These are phyloP conservation scores for Ambrosia artemisiifolia DNA, from an alignment of 129 eudicot species.

Conservation along the genomic window DNA sequence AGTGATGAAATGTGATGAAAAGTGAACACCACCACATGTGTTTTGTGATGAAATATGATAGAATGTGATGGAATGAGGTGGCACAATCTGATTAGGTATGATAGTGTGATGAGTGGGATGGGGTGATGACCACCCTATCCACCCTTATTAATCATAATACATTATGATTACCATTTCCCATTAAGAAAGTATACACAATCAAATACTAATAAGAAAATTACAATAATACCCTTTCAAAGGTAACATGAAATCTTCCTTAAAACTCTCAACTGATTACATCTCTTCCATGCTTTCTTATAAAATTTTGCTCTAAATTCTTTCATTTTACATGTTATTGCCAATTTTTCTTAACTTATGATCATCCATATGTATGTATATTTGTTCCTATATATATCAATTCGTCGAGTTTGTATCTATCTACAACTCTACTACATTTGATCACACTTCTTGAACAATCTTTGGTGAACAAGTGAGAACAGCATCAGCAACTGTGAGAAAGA, in stretches of 20 bases:
- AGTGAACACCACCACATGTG: too few relatives aligned
- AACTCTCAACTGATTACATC: not conserved
- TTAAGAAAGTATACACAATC: not conserved
- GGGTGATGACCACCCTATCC: too few relatives aligned
- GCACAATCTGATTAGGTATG: too few relatives aligned
- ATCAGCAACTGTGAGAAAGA: constrained; percentile 64
- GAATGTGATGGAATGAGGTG: too few relatives aligned
- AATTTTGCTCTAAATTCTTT: not conserved
- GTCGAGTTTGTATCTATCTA: constrained; percentile 23
- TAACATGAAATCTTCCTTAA: constrained; percentile 4
- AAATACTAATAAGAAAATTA: not conserved
- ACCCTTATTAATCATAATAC: too few relatives aligned
- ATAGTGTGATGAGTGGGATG: too few relatives aligned
- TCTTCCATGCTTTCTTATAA: not conserved
- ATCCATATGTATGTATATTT: not conserved
- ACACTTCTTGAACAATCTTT: constrained; percentile 38
- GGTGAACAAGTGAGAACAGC: constrained; percentile 60
- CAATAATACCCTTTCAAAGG: not conserved
- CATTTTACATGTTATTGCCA: not conserved
- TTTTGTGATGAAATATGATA: too few relatives aligned
- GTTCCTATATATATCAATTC: not conserved
- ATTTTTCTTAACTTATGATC: constrained; percentile 9
- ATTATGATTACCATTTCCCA: not conserved
- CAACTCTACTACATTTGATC: not conserved
- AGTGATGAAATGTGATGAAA: too few relatives aligned